A percentile compares a stretch with the other conserved stretches of the same genome.
Evolutionary conservation across 805 yeast species (phyloP).

Genomic region (Monosporozyma yasuniensis): DNA sequence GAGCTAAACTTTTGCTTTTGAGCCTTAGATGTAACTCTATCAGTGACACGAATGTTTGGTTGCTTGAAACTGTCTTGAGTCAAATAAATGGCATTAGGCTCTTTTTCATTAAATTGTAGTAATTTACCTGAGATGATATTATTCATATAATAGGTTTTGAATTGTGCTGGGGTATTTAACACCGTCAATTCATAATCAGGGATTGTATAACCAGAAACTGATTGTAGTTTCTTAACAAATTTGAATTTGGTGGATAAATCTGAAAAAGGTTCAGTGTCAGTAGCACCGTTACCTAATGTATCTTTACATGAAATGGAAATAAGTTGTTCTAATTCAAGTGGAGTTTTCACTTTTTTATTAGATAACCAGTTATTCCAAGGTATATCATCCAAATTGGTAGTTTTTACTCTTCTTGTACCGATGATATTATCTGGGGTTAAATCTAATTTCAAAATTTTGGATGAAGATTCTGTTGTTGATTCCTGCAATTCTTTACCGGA

Average conservation of each 20-base stretch:
- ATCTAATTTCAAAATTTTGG: slow-evolving; percentile 12
- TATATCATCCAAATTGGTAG: slow-evolving; percentile 12
- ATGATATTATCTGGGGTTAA: slow-evolving; percentile 24
- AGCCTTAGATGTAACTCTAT: slow-evolving; percentile 37
- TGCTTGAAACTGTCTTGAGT: slow-evolving; percentile 46
- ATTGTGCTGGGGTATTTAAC: slow-evolving; percentile 22
- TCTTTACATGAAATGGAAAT: slow-evolving; percentile 12
- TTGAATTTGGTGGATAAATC: slow-evolving; percentile 31
- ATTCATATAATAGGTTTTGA: slow-evolving; percentile 21
- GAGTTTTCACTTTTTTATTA: slow-evolving; percentile 17
- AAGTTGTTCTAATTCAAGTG: slow-evolving; percentile 21
- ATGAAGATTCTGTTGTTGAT: background rate
- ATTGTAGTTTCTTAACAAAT: slow-evolving; percentile 30
- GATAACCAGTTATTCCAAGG: slow-evolving; percentile 32
- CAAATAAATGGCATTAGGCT: slow-evolving; percentile 68
- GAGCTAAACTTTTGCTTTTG: slow-evolving; percentile 39
- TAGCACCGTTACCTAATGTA: slow-evolving; percentile 5
- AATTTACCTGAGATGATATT: slow-evolving; percentile 28
- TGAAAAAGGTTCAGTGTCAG: slow-evolving; percentile 13
- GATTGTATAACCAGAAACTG: slow-evolving; percentile 31
- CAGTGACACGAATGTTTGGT: slow-evolving; percentile 35
- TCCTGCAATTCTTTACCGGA: slow-evolving; percentile 28
- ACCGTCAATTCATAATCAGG: slow-evolving; percentile 33
- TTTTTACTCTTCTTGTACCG: slow-evolving; percentile 13
- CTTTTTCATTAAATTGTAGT: slow-evolving; percentile 45